These are phyloP conservation scores for Calocybe gangraenosa DNA, from an alignment of 768 basidiomycete genomes.

Conservation along the genomic window DNA sequence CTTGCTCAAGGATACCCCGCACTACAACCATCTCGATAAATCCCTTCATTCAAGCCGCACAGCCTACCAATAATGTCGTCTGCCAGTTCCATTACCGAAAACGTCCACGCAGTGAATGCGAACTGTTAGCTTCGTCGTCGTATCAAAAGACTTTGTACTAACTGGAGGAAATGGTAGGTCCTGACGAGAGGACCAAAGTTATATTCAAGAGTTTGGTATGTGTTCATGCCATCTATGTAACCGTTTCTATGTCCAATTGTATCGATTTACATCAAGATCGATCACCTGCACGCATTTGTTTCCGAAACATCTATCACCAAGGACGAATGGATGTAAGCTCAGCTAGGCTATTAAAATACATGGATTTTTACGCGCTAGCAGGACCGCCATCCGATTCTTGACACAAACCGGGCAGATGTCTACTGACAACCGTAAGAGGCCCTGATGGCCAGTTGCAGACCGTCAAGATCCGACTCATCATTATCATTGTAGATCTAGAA, in stretches of 20 bases:
- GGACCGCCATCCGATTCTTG: slow-evolving; percentile 71
- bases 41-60: too few relatives aligned
- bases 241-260: background rate
- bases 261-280: slow-evolving; percentile 33
- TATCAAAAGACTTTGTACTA: too few relatives aligned
- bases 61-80: too few relatives aligned
- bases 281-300: slow-evolving; percentile 72
- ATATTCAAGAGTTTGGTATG: slow-evolving; percentile 38
- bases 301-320: slow-evolving; percentile 72
- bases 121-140: slow-evolving; percentile 39
- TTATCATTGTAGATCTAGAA: slow-evolving; percentile 56
- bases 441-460: background rate
- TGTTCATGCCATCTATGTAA: background rate
- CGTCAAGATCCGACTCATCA: slow-evolving; percentile 8
- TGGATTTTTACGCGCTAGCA: slow-evolving; percentile 16
- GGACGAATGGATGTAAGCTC: slow-evolving; percentile 80
- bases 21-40: too few relatives aligned
- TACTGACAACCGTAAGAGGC: slow-evolving; percentile 46
- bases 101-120: slow-evolving; percentile 34
- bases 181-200: slow-evolving; percentile 38
- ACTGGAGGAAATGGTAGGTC: slow-evolving; percentile 19
- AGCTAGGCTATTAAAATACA: background rate
- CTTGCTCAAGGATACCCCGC: too few relatives aligned
- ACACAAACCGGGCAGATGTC: slow-evolving; percentile 73
- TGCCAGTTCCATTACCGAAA: slow-evolving; percentile 37